Base-by-base conservation (phyloP, 2,329 filamentous ascomycete genomes). In the Clonostachys rhizophaga region DNA sequence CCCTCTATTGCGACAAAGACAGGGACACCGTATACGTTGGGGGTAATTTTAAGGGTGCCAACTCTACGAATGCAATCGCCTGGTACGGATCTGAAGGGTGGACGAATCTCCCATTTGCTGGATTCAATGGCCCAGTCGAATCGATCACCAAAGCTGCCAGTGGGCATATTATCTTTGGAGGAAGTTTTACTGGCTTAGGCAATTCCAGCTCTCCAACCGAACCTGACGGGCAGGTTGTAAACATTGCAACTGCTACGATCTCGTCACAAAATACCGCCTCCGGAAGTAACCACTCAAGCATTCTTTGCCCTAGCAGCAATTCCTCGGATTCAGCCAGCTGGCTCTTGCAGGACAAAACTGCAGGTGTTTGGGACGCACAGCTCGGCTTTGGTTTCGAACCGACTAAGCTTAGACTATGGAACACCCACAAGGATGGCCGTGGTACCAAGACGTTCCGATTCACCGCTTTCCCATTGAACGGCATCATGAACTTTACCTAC, bases 401-500 rank as follows among this genome's bases (percentile, higher is more conserved):
- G 2, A 92, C 90, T 10, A 95, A 90, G 65, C 68, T 99, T 50
- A 83, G 90, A 46, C 72, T 99, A 20, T 90, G 87, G 74, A 99
- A 99, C 68, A 94, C 92, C 4, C 83, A 88, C 55, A 76, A 83
- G 45, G 83, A 94, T 57, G 90, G 88, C 45, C 84, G 91, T 53
- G 91, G 94, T 33, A 96, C 91, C 33, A 88, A 89, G 69, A 88
- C 86, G 0, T 99, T 89, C 71, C 83, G 91, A 49, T 95, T 90
- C 61, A 89, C 89, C 18, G 89, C 91, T 16, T 72, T 92, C 49
- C 91, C 92, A 6, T 82, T 92, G 58, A 85, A 88, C 52, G 94
- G 94, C 45, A 96, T 99, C 63, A 89, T 99, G 84, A 96, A 97
- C 67, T 78, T 99, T 60, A 95, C 91, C 36, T 97, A 94, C 57